Evolutionary conservation across 176 grass and related monocot species (phyloP).

Genomic region (Eragrostis nindensis): DNA sequence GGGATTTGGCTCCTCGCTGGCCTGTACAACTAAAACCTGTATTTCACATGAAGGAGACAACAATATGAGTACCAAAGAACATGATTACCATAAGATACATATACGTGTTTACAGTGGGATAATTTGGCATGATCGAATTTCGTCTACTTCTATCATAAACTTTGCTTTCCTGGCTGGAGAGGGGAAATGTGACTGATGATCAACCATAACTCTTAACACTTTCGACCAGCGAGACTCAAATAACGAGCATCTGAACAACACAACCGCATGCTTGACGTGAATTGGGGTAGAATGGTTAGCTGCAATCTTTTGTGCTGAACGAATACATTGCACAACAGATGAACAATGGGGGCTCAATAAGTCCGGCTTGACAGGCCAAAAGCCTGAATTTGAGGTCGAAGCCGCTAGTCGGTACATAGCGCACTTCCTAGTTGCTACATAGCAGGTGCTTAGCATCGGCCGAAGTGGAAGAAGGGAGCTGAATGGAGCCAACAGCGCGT

Average conservation of each 20-base stretch:
- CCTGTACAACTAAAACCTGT: slow-evolving; percentile 68
- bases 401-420: too few relatives aligned
- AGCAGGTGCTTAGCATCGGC: neutral
- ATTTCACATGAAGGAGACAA: slow-evolving; percentile 17
- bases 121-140: neutral
- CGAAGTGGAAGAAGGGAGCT: neutral
- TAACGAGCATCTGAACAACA: slow-evolving; percentile 1
- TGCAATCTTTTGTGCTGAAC: neutral
- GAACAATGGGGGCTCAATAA: neutral
- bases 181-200: neutral
- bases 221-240: too few relatives aligned
- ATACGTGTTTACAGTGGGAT: too few relatives aligned
- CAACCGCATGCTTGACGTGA: slow-evolving; percentile 11
- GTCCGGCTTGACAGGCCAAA: neutral
- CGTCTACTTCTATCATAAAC: neutral
- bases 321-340: neutral
- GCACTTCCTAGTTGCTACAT: too few relatives aligned
- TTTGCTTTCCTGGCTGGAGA: neutral
- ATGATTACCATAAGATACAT: too few relatives aligned
- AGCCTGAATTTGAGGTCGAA: neutral
- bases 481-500: slow-evolving; percentile 3
- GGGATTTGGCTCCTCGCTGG: slow-evolving; percentile 38
- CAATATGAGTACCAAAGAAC: too few relatives aligned
- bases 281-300: slow-evolving; percentile 1
- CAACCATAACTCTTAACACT: too few relatives aligned